These are phyloP conservation scores for Myrmaecium sp. DNA, from an alignment of 2,329 filamentous ascomycete genomes.

Conservation along the genomic window DNA sequence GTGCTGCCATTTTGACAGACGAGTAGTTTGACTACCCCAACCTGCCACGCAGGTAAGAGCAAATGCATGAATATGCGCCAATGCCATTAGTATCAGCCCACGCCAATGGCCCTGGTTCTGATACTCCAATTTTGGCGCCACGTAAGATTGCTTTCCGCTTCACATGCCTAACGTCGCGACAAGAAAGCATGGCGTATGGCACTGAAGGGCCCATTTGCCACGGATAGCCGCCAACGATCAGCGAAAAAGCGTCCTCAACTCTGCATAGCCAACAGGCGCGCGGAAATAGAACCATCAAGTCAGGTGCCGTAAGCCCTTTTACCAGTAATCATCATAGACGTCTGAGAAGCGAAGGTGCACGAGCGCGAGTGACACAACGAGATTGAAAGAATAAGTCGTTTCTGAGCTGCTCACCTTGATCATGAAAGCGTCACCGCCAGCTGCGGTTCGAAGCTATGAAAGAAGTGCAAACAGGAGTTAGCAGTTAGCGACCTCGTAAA, in stretches of 20 bases:
- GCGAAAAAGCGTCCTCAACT: conserved; percentile 8
- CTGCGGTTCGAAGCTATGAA: conserved; percentile 1
- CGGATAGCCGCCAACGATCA: not conserved
- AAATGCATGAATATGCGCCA: conserved; percentile 12
- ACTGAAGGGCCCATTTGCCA: conserved; percentile 1
- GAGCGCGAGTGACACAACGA: no score
- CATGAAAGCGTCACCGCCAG: not conserved
- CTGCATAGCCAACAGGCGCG: conserved; percentile 3
- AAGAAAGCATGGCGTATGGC: not conserved
- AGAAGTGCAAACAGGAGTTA: not conserved
- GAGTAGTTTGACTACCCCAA: no score
- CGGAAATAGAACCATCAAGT: conserved; percentile 29
- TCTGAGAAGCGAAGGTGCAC: no score
- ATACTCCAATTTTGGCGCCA: conserved; percentile 8
- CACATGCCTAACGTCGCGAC: not conserved
- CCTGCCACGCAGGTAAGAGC: no score
- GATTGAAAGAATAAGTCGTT: not conserved
- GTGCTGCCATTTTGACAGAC: no score
- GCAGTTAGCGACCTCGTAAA: not conserved
- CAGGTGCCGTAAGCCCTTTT: conserved; percentile 16
- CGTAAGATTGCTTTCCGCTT: not conserved
- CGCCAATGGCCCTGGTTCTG: conserved; percentile 2
- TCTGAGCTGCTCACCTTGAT: not conserved
- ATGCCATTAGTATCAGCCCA: conserved; percentile 12
- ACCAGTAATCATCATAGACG: conserved; percentile 14